Evolutionary conservation across 495 filamentous ascomycete genomes (phyloP).

Genomic region (Beverwykella pulmonaria): DNA sequence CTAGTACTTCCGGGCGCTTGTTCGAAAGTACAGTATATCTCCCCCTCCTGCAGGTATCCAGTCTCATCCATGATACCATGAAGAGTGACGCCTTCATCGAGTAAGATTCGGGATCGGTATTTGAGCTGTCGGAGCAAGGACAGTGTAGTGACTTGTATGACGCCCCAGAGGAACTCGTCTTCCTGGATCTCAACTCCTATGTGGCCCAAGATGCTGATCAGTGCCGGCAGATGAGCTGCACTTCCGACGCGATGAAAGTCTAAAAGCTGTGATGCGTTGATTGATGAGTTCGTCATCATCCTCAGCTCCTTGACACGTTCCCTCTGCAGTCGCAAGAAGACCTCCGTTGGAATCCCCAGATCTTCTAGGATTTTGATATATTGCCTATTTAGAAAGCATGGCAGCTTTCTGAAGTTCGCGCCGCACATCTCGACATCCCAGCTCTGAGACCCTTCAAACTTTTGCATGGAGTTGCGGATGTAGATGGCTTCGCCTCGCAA

Average conservation of each 20-base stretch:
- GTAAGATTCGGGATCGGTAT: slow-evolving; percentile 70
- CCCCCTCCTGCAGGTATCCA: slow-evolving; percentile 62
- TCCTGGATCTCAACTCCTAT: slow-evolving; percentile 62
- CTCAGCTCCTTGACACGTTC: slow-evolving; percentile 60
- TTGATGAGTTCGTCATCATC: slow-evolving; percentile 53
- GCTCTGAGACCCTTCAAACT: slow-evolving; percentile 63
- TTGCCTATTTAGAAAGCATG: slow-evolving; percentile 71
- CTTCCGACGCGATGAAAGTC: slow-evolving; percentile 56
- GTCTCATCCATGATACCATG: slow-evolving; percentile 87
- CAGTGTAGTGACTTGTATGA: slow-evolving; percentile 67
- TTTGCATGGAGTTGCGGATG: slow-evolving; percentile 75
- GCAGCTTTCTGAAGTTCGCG: slow-evolving; percentile 63
- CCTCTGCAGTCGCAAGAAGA: slow-evolving; percentile 65
- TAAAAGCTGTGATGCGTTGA: slow-evolving; percentile 66
- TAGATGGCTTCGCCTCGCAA: slow-evolving; percentile 56
- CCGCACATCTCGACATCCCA: slow-evolving; percentile 74
- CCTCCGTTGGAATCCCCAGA: slow-evolving; percentile 54
- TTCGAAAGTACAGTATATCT: slow-evolving; percentile 58
- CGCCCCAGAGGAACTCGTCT: slow-evolving; percentile 65
- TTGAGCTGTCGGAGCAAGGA: slow-evolving; percentile 71
- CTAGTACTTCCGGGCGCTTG: neutral
- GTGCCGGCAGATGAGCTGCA: slow-evolving; percentile 56
- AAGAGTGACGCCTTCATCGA: slow-evolving; percentile 68
- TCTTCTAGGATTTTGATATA: slow-evolving; percentile 86
- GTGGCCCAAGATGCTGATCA: slow-evolving; percentile 59